These are phyloP conservation scores for Euphrasia arctica DNA, from an alignment of 305 asterid genomes.

Conservation along the genomic window DNA sequence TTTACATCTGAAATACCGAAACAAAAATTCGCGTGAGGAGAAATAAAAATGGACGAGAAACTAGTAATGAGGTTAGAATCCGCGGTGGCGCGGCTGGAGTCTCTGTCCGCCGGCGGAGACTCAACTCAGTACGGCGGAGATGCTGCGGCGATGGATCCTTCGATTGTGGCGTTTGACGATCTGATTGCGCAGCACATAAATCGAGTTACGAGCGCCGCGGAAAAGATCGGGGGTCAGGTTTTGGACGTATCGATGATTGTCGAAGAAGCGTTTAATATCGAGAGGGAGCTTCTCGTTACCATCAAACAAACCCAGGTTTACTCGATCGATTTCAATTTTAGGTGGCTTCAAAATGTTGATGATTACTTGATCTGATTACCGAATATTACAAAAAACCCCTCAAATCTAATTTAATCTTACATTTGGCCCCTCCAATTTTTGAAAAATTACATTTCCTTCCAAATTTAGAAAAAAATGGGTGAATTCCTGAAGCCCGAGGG, in stretches of 20 bases:
- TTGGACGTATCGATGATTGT: conserved; percentile 60
- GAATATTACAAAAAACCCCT: too few relatives aligned
- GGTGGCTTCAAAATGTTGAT: too few relatives aligned
- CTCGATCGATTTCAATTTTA: conserved; percentile 6
- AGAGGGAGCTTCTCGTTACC: conserved; percentile 75
- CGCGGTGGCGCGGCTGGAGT: conserved; percentile 86
- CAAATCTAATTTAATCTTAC: too few relatives aligned
- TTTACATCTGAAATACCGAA: background rate
- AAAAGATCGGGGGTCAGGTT: conserved; percentile 91
- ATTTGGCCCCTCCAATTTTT: too few relatives aligned
- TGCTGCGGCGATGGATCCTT: conserved; percentile 63
- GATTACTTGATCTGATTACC: too few relatives aligned
- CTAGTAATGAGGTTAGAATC: conserved; percentile 83
- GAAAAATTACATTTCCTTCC: too few relatives aligned
- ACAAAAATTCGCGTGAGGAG: background rate
- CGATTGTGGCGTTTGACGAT: conserved; percentile 78
- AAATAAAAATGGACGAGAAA: conserved; percentile 58
- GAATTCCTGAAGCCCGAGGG: background rate
- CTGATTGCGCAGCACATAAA: conserved; percentile 57
- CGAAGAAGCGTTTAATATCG: conserved; percentile 62
- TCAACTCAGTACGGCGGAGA: conserved; percentile 38
- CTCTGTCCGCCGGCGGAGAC: conserved; percentile 47
- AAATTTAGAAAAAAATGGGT: background rate
- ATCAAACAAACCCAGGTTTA: conserved; percentile 70
- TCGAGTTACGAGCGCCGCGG: conserved; percentile 59